Percentiles rank a stretch among this genome's conserved stretches.
phyloP scores from a whole-genome alignment of 2,329 filamentous ascomycete genomes.

The Beauveria australis region DNA sequence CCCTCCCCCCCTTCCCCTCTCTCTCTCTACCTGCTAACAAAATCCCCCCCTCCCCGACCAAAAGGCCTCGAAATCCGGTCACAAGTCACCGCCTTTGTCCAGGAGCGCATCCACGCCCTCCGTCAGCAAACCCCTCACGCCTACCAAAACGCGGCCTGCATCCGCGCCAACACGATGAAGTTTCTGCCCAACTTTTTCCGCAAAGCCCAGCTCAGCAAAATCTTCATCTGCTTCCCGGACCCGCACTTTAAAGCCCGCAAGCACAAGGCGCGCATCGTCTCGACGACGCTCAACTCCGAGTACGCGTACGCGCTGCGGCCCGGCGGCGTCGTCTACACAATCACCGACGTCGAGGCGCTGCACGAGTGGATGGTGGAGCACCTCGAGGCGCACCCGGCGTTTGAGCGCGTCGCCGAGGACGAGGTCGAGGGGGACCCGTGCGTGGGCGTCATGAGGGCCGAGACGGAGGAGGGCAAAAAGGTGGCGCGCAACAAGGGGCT shows the following conservation, averaged over 20 bases:
- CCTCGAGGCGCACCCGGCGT: slow-evolving; percentile 68
- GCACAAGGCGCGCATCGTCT: slow-evolving; percentile 94
- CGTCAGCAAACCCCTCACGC: slow-evolving; percentile 48
- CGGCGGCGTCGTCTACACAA: slow-evolving; percentile 86
- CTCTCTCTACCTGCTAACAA: too few species aligned
- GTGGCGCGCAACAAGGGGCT: slow-evolving; percentile 81
- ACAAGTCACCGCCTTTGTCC: slow-evolving; percentile 84
- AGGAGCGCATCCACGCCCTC: slow-evolving; percentile 76
- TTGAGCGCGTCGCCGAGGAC: slow-evolving; percentile 63
- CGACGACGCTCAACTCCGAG: slow-evolving; percentile 78
- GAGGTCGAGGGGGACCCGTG: slow-evolving; percentile 63
- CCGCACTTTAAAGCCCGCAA: slow-evolving; percentile 97
- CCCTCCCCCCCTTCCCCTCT: background rate
- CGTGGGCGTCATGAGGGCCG: slow-evolving; percentile 64
- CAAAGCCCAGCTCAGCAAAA: slow-evolving; percentile 71
- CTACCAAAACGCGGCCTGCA: slow-evolving; percentile 82
- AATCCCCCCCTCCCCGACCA: too few species aligned
- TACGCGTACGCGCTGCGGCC: slow-evolving; percentile 83
- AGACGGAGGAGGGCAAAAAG: slow-evolving; percentile 97
- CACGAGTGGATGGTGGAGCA: slow-evolving; percentile 90
- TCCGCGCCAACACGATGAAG: slow-evolving; percentile 97
- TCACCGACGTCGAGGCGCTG: slow-evolving; percentile 93
- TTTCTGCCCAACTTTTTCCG: slow-evolving; percentile 97
- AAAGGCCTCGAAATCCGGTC: slow-evolving; percentile 84
- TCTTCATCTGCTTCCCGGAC: slow-evolving; percentile 97